Evolutionary conservation across 108 stramenopile species (phyloP).

Genomic region (Pseudonitzschia delicatissima): DNA sequence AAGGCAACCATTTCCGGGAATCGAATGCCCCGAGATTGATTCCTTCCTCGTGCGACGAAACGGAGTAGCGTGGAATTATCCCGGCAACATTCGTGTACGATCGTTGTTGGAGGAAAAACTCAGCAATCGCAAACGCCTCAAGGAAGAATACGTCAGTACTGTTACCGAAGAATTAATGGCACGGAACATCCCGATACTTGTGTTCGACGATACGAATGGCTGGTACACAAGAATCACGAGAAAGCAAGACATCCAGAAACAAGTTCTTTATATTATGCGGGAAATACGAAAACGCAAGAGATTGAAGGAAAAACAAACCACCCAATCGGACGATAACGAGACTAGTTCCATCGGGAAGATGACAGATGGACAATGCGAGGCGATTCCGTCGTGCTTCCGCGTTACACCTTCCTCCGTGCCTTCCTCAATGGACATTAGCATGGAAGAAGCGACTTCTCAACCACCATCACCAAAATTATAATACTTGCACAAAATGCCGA

Average conservation of each 20-base stretch:
- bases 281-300: constrained; percentile 6
- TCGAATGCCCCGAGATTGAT: constrained; percentile 10
- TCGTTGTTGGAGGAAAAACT: neutral
- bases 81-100: neutral
- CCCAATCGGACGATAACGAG: no score
- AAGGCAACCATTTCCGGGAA: neutral
- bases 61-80: constrained; percentile 1
- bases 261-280: neutral
- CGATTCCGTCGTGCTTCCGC: no score
- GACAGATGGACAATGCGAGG: no score
- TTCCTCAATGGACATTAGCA: no score
- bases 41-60: constrained; percentile 2
- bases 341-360: no score
- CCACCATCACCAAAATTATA: no score
- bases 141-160: neutral
- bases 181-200: neutral
- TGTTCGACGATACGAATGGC: neutral
- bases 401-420: no score
- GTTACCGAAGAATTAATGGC: constrained; percentile 5
- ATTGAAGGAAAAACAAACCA: neutral
- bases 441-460: no score
- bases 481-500: no score
- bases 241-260: constrained; percentile 1
- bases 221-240: constrained; percentile 2
- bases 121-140: neutral